Evolutionary conservation across 495 filamentous ascomycete genomes (phyloP).

Genomic region (Aspergillus incahuasiensis): DNA sequence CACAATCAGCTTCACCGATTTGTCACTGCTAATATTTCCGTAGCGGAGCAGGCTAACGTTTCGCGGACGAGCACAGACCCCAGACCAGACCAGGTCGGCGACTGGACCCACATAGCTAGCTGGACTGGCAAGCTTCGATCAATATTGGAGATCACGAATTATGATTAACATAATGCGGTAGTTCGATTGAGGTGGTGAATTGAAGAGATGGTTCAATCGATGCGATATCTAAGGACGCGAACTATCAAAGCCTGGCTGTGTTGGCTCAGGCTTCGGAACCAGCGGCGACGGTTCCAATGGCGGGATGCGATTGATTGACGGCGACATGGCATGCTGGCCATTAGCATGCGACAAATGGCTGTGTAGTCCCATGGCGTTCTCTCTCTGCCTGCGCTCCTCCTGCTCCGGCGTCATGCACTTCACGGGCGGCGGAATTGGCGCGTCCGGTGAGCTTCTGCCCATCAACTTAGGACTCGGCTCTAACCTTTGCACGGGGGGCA

Average conservation of each 20-base stretch:
- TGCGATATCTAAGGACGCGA: neutral
- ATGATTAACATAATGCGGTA: neutral
- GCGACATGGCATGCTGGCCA: conserved; percentile 31
- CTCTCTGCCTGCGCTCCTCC: conserved; percentile 40
- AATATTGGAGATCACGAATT: neutral
- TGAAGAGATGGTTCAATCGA: neutral
- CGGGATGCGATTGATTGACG: conserved; percentile 37
- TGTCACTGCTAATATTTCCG: conserved; percentile 17
- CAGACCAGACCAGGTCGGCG: neutral
- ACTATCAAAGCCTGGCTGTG: conserved; percentile 5
- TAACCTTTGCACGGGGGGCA: conserved; percentile 47
- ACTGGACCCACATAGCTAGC: neutral
- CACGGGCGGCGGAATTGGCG: conserved; percentile 41
- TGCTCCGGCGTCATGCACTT: conserved; percentile 49
- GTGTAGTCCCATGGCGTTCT: conserved; percentile 33
- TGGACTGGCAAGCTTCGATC: neutral
- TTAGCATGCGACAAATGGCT: conserved; percentile 20
- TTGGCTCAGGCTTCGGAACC: conserved; percentile 23
- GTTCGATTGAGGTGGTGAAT: neutral
- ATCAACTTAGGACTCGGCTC: conserved; percentile 48
- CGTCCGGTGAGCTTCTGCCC: conserved; percentile 45
- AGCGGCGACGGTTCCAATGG: conserved; percentile 30
- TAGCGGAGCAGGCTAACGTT: too few relatives aligned
- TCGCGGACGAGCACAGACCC: neutral
- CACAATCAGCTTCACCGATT: conserved; percentile 5